Percentiles rank a stretch among this genome's conserved stretches.
These are phyloP conservation scores for Ascochyta fabae DNA, from an alignment of 2,329 filamentous ascomycete species.

Conservation along the genomic window DNA sequence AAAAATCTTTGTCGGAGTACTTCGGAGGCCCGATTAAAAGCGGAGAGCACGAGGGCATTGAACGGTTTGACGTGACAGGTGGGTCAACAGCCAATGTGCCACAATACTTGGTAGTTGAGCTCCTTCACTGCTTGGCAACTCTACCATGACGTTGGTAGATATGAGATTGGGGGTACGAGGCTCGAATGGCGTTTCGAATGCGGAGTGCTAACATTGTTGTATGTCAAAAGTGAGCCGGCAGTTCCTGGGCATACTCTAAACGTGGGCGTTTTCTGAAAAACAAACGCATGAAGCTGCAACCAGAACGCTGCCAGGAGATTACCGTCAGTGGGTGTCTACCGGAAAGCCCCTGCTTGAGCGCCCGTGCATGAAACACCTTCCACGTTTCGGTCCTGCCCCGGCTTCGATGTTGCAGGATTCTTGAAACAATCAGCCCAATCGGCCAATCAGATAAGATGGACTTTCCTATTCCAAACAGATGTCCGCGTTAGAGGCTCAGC, in stretches of 20 bases:
- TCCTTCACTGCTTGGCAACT: constrained; percentile 4
- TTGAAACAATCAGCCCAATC: neutral
- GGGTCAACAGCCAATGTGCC: constrained; percentile 5
- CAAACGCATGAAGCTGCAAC: constrained; percentile 2
- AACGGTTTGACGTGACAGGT: constrained; percentile 9
- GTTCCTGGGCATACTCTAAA: neutral
- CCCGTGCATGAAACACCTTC: constrained; percentile 10
- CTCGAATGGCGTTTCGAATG: neutral
- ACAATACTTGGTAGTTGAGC: constrained; percentile 1
- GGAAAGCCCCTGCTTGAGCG: constrained; percentile 1
- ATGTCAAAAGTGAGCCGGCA: neutral
- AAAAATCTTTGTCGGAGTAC: neutral
- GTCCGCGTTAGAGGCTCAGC: constrained; percentile 4
- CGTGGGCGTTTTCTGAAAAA: neutral
- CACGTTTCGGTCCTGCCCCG: constrained; percentile 9
- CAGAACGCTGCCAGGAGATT: constrained; percentile 3
- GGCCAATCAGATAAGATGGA: constrained; percentile 9
- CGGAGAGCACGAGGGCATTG: neutral
- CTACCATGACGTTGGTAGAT: neutral
- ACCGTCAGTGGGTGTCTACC: neutral
- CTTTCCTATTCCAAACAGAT: constrained; percentile 10
- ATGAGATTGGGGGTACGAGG: neutral
- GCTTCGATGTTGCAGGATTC: constrained; percentile 3
- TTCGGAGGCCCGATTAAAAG: neutral
- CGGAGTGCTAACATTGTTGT: neutral